phyloP scores from a whole-genome alignment of 2,329 filamentous ascomycete genomes.

The Arthrobotrys sphaeroides region DNA sequence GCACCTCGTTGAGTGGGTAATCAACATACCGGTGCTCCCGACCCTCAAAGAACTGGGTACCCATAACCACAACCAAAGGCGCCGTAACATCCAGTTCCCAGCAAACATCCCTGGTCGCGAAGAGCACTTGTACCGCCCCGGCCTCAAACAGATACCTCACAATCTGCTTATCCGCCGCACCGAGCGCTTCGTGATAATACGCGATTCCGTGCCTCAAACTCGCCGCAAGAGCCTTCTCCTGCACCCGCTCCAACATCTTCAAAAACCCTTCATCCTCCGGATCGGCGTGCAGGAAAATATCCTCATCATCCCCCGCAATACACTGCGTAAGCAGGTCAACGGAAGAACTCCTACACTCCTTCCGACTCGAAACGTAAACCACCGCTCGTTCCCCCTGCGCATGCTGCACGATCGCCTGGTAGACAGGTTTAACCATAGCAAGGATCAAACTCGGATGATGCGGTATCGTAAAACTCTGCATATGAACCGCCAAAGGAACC shows the following conservation, averaged over 20 bases:
- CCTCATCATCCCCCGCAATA: slow-evolving; percentile 87
- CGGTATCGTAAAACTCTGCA: slow-evolving; percentile 93
- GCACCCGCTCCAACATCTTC: slow-evolving; percentile 73
- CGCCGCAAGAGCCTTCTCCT: slow-evolving; percentile 86
- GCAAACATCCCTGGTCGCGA: slow-evolving; percentile 86
- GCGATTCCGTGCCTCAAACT: slow-evolving; percentile 92
- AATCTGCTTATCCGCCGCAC: slow-evolving; percentile 87
- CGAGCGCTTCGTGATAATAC: slow-evolving; percentile 96
- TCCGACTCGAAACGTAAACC: slow-evolving; percentile 90
- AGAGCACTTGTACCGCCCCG: slow-evolving; percentile 86
- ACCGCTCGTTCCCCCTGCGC: slow-evolving; percentile 89
- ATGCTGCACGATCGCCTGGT: slow-evolving; percentile 85
- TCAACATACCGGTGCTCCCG: slow-evolving; percentile 97
- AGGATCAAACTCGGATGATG: slow-evolving; percentile 99
- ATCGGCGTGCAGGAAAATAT: slow-evolving; percentile 89
- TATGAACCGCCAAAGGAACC: slow-evolving; percentile 88
- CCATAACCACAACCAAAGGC: slow-evolving; percentile 94
- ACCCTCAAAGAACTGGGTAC: slow-evolving; percentile 96
- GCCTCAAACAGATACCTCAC: slow-evolving; percentile 90
- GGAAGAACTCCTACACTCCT: slow-evolving; percentile 88
- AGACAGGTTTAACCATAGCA: slow-evolving; percentile 95
- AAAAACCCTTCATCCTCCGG: slow-evolving; percentile 82
- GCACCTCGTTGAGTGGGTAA: slow-evolving; percentile 89
- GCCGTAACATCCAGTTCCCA: slow-evolving; percentile 92
- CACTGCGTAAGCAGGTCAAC: slow-evolving; percentile 88